phyloP scores from a whole-genome alignment of 2,329 filamentous ascomycete species.

The Phaeosphaeria sp. region DNA sequence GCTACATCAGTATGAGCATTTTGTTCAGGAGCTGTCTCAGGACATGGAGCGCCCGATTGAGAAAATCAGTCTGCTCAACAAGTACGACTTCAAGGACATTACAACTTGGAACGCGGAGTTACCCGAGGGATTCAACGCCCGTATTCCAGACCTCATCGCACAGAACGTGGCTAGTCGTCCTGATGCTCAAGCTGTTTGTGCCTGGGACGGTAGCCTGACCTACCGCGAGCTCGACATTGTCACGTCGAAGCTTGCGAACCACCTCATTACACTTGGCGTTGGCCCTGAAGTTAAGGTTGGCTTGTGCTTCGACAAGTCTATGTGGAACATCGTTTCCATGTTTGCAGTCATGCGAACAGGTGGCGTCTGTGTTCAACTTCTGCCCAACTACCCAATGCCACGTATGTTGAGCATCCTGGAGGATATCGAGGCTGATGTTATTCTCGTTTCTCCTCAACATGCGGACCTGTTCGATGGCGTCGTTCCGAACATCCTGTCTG shows the following conservation, averaged over 20 bases:
- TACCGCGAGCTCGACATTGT: constrained; percentile 22
- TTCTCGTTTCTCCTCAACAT: constrained; percentile 14
- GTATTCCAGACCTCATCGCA: constrained; percentile 17
- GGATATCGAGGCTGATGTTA: constrained; percentile 14
- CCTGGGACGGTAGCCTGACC: constrained; percentile 30
- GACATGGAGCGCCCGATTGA: constrained; percentile 9
- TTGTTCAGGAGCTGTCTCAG: constrained; percentile 11
- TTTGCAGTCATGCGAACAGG: constrained; percentile 37
- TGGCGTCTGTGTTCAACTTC: constrained; percentile 20
- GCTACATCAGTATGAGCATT: constrained; percentile 20
- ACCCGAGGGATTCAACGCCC: constrained; percentile 4
- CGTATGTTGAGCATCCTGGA: constrained; percentile 10
- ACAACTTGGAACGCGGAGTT: constrained; percentile 1
- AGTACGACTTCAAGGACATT: constrained; percentile 13
- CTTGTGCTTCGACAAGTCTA: constrained; percentile 40
- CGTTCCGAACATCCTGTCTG: constrained; percentile 43
- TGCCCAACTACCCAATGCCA: constrained; percentile 11
- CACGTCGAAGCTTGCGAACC: constrained; percentile 16
- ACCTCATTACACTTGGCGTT: constrained; percentile 22
- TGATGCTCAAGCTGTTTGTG: constrained; percentile 19
- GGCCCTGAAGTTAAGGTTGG: constrained; percentile 24
- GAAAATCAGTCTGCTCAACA: constrained; percentile 13
- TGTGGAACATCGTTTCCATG: constrained; percentile 36
- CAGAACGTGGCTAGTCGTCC: constrained; percentile 10
- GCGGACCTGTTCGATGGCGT: constrained; percentile 27